Conservation (phyloP, 495 filamentous ascomycete species). For the Aspergillus ellipticus region DNA sequence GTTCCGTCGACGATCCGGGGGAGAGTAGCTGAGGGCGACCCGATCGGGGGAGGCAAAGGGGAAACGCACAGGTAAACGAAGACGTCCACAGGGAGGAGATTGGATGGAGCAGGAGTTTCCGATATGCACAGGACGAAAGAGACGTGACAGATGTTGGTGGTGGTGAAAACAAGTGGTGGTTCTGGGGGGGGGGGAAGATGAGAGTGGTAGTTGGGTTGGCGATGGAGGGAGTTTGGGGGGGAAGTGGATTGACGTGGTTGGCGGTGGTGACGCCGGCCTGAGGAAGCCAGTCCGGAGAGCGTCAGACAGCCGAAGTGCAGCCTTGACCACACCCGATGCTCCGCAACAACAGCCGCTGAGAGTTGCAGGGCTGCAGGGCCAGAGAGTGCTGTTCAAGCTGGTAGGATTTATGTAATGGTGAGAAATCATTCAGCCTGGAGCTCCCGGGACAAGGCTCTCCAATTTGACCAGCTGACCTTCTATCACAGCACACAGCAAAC, state of each 20-base stretch:
- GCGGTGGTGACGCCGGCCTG: conserved; percentile 29
- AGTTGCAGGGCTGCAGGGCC: too few species aligned
- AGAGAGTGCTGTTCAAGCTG: too few species aligned
- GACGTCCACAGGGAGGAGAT: background rate
- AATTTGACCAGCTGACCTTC: background rate
- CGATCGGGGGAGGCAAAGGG: background rate
- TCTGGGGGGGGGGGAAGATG: conserved; percentile 6
- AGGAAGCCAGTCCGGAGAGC: conserved; percentile 32
- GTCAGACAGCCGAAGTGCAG: conserved; percentile 39
- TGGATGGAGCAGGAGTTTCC: background rate
- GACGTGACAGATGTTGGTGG: conserved; percentile 4
- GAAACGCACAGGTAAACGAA: background rate
- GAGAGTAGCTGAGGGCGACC: background rate
- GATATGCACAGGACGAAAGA: conserved; percentile 4
- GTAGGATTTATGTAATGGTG: too few species aligned
- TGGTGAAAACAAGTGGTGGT: conserved; percentile 3
- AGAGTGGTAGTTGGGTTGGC: conserved; percentile 10
- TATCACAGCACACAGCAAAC: too few species aligned
- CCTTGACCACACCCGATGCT: conserved; percentile 1
- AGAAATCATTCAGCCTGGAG: too few species aligned
- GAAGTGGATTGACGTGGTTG: conserved; percentile 28
- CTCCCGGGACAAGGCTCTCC: background rate
- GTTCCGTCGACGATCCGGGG: conserved; percentile 4
- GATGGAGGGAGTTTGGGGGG: conserved; percentile 12
- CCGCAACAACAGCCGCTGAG: too few species aligned